phyloP scores from a whole-genome alignment of 768 basidiomycete genomes.

The Amanita brunnescens region DNA sequence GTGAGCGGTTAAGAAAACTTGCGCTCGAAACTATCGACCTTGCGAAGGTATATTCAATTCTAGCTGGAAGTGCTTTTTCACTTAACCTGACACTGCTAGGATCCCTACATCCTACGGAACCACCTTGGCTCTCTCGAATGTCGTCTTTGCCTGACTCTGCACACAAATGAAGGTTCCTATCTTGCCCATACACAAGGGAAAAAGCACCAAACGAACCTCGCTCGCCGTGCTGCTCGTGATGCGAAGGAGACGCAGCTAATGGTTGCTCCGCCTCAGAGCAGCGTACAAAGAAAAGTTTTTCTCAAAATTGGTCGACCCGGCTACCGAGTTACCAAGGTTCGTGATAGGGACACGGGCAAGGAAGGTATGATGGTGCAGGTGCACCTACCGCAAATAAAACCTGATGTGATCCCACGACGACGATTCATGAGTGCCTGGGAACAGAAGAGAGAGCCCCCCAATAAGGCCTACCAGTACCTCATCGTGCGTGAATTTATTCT shows the following conservation, averaged over 20 bases:
- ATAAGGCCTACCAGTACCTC: conserved; percentile 95
- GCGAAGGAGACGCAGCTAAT: conserved; percentile 89
- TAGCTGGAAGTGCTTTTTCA: not conserved
- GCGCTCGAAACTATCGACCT: conserved; percentile 97
- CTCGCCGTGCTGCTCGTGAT: conserved; percentile 94
- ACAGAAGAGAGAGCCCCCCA: conserved; percentile 90
- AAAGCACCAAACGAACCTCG: conserved; percentile 98
- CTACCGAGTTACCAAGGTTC: conserved; percentile 93
- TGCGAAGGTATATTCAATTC: conserved; percentile 60
- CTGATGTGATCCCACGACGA: conserved; percentile 72
- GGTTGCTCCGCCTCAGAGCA: conserved; percentile 75
- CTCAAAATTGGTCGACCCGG: conserved; percentile 96
- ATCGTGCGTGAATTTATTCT: conserved; percentile 53
- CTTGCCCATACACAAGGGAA: conserved; percentile 99
- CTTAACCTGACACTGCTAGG: conserved; percentile 36
- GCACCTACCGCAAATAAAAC: conserved; percentile 89
- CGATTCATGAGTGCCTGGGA: conserved; percentile 98
- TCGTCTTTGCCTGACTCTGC: conserved; percentile 92
- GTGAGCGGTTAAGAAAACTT: conserved; percentile 91
- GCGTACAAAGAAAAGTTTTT: conserved; percentile 86
- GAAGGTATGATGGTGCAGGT: conserved; percentile 98
- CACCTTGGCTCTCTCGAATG: conserved; percentile 98
- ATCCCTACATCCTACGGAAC: conserved; percentile 97
- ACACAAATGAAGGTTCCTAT: conserved; percentile 99
- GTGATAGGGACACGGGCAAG: conserved; percentile 82